A percentile compares a stretch with the other conserved stretches of the same genome.
phyloP scores from a whole-genome alignment of 345 rosid genomes.

The Euphorbia peplus region DNA sequence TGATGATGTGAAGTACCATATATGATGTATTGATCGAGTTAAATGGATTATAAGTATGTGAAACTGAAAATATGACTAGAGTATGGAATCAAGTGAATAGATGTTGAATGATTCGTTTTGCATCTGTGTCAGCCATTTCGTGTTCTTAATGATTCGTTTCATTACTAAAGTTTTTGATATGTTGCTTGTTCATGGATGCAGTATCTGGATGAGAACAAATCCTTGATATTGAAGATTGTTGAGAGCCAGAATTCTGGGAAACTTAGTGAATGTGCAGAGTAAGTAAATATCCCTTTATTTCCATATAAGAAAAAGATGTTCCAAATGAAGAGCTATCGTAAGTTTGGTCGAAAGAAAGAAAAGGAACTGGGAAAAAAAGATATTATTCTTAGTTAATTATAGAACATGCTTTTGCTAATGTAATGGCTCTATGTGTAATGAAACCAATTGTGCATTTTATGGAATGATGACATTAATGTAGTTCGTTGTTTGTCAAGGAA shows the following conservation, averaged over 20 bases:
- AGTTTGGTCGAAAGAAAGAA: background rate
- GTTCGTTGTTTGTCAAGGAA: background rate
- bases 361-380: background rate
- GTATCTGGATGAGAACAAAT: constrained; percentile 99
- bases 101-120: background rate
- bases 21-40: background rate
- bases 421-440: background rate
- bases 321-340: background rate
- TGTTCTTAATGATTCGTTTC: background rate
- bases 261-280: constrained; percentile 95
- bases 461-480: too few species aligned
- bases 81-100: background rate
- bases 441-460: background rate
- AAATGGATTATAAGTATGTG: background rate
- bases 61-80: background rate
- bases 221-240: constrained; percentile 97
- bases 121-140: background rate
- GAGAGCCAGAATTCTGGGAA: constrained; percentile 98
- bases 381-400: too few species aligned
- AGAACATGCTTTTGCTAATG: background rate
- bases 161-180: background rate
- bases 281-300: constrained; percentile 32
- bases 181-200: constrained; percentile 35
- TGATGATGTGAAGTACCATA: background rate
- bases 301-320: background rate